Percentiles rank a stretch among this genome's conserved stretches.
Conservation (phyloP, 345 rosid species). For the Gossypium anomalum region DNA sequence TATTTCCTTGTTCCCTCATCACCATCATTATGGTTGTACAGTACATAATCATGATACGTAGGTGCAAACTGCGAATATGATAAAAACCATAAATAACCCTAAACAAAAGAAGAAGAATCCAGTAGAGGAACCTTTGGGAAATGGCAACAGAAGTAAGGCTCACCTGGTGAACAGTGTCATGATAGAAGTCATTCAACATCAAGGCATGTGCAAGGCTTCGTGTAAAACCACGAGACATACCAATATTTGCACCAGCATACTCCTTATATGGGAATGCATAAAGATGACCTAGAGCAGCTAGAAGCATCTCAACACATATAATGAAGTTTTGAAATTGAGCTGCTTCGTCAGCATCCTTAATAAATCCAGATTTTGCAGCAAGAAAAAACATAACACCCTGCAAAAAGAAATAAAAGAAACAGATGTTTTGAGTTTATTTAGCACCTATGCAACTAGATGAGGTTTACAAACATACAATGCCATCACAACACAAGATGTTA, state of each 20-base stretch:
- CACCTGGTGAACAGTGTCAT: constrained; percentile 99
- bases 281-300: constrained; percentile 92
- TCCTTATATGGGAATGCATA: constrained; percentile 98
- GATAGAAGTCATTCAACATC: constrained; percentile 89
- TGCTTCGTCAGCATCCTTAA: constrained; percentile 76
- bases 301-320: constrained; percentile 93
- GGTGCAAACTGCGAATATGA: constrained; percentile 78
- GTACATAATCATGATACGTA: constrained; percentile 93
- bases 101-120: constrained; percentile 2
- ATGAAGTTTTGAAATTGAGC: constrained; percentile 87
- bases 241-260: constrained; percentile 93
- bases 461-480: neutral
- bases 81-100: neutral
- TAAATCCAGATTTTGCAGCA: constrained; percentile 84
- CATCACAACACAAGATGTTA: neutral
- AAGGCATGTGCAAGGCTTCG: constrained; percentile 86
- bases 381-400: constrained; percentile 98
- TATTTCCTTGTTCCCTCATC: constrained; percentile 89
- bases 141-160: neutral
- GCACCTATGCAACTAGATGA: neutral
- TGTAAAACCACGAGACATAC: constrained; percentile 62
- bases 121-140: neutral
- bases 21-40: constrained; percentile 80
- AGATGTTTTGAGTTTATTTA: neutral
- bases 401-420: constrained; percentile 14